Evolutionary conservation across 2,329 filamentous ascomycete genomes (phyloP).

Genomic region (Fusarium heterosporum): DNA sequence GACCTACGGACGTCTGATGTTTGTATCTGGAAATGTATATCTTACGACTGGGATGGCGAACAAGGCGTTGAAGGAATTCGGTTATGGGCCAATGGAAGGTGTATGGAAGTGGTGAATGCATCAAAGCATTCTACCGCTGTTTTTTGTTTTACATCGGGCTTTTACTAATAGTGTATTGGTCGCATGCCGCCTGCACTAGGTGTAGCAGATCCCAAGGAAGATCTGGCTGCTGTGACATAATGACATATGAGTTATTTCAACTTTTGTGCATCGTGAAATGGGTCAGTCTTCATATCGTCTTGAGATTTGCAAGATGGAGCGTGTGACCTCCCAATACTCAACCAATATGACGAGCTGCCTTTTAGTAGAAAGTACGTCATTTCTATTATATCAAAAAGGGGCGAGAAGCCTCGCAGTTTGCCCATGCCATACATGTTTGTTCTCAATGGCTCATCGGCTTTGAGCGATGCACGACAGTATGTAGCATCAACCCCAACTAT

Average conservation of each 20-base stretch:
- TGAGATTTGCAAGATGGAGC: neutral
- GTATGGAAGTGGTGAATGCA: constrained; percentile 18
- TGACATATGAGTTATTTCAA: neutral
- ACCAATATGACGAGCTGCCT: neutral
- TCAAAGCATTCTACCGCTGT: constrained; percentile 3
- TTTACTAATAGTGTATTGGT: neutral
- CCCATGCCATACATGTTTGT: neutral
- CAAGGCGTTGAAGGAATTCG: constrained; percentile 25
- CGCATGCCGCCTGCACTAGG: neutral
- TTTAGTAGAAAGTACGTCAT: neutral
- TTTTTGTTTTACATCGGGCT: neutral
- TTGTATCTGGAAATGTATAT: constrained; percentile 23
- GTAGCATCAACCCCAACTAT: neutral
- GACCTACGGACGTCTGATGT: constrained; percentile 1
- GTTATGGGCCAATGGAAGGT: constrained; percentile 5
- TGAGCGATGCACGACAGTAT: constrained; percentile 20
- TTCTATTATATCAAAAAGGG: neutral
- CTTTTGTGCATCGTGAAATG: neutral
- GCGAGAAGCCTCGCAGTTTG: constrained; percentile 30
- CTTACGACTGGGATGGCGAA: constrained; percentile 33
- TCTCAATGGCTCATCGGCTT: constrained; percentile 11
- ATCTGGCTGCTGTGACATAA: neutral
- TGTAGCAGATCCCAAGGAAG: neutral
- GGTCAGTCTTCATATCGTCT: neutral
- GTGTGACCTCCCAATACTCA: too few species aligned